Conservation (phyloP, 2,329 filamentous ascomycete genomes). For the Diaporthe amygdali region DNA sequence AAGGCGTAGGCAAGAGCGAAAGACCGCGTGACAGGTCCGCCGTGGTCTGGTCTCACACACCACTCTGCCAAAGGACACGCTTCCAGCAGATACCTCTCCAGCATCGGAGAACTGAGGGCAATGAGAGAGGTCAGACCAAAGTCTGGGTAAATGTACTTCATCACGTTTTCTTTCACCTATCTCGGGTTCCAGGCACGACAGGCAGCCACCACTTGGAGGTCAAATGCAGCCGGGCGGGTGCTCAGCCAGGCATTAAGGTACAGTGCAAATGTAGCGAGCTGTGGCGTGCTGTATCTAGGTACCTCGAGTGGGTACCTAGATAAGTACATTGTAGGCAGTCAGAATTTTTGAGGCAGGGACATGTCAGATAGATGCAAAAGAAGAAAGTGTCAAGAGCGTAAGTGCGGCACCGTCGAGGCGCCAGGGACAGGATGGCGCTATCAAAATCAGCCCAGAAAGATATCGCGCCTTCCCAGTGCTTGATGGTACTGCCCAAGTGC, state of each 20-base stretch:
- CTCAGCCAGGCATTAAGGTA: not conserved
- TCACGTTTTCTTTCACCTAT: too few species aligned
- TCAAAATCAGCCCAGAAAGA: not conserved
- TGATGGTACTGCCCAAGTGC: slow-evolving; percentile 1
- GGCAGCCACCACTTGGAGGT: not conserved
- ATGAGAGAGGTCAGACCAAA: too few species aligned
- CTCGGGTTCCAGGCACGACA: not conserved
- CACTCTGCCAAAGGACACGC: too few species aligned
- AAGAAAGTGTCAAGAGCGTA: not conserved
- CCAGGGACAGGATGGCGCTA: not conserved
- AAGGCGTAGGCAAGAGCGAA: not conserved
- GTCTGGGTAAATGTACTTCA: too few species aligned
- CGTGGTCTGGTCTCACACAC: not conserved
- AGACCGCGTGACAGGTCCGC: slow-evolving; percentile 1
- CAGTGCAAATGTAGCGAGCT: not conserved
- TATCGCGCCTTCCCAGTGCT: not conserved
- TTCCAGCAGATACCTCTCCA: too few species aligned
- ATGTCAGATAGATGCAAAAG: not conserved
- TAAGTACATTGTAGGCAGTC: not conserved
- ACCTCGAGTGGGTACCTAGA: not conserved
- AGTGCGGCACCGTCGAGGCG: not conserved
- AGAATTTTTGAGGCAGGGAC: not conserved
- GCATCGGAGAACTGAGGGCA: not conserved
- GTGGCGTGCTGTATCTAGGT: not conserved
- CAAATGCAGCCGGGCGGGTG: not conserved